Percentiles rank a stretch among this genome's conserved stretches.
These are phyloP conservation scores for Simplicillium sp. DNA, from an alignment of 2,329 filamentous ascomycete species.

Conservation along the genomic window DNA sequence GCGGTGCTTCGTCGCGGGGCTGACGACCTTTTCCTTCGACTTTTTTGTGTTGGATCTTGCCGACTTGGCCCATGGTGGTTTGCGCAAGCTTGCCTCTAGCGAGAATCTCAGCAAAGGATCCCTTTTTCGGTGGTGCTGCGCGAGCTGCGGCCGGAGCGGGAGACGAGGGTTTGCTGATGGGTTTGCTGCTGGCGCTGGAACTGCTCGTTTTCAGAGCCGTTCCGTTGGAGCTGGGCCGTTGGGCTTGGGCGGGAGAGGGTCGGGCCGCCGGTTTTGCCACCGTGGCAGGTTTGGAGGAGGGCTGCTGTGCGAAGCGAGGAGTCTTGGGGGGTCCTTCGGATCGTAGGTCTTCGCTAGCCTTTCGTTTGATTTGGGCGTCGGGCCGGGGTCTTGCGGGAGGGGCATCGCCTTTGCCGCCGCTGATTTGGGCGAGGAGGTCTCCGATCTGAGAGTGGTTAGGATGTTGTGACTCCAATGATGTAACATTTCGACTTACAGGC, in stretches of 20 bases:
- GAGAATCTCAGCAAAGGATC: constrained; percentile 66
- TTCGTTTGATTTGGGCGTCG: constrained; percentile 38
- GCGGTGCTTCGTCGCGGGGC: constrained; percentile 16
- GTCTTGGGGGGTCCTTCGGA: constrained; percentile 31
- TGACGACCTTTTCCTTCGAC: constrained; percentile 30
- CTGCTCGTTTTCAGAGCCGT: no score
- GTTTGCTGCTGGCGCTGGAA: not conserved
- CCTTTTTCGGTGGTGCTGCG: constrained; percentile 51
- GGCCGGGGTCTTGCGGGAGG: constrained; percentile 13
- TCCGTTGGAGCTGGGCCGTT: not conserved
- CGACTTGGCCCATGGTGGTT: constrained; percentile 49
- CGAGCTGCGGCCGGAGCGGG: constrained; percentile 27
- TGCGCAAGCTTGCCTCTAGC: constrained; percentile 61
- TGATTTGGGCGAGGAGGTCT: constrained; percentile 53
- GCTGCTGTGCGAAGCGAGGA: constrained; percentile 19
- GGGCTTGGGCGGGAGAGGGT: constrained; percentile 4
- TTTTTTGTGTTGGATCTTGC: constrained; percentile 67
- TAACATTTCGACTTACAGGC: constrained; percentile 8
- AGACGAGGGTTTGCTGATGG: constrained; percentile 3
- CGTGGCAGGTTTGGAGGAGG: constrained; percentile 9
- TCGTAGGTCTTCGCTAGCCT: constrained; percentile 42
- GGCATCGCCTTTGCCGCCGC: constrained; percentile 38
- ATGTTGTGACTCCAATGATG: not conserved
- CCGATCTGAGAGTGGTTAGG: constrained; percentile 25
- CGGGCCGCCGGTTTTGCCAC: not conserved